Conservation (phyloP, 2,329 filamentous ascomycete genomes). For the Thermoascus crustaceus region DNA sequence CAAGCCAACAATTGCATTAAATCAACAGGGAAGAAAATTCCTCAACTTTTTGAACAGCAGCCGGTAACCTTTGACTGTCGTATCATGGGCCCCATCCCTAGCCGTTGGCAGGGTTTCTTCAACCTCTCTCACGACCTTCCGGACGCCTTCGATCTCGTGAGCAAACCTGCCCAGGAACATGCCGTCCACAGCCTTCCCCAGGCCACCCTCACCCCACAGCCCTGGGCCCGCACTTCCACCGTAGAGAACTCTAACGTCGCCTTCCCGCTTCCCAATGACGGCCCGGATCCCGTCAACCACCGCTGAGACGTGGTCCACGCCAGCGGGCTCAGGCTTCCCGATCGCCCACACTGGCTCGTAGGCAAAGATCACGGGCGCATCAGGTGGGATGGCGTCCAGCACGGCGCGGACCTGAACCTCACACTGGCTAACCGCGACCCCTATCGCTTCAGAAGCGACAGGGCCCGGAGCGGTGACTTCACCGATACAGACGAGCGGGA, state of each 20-base stretch:
- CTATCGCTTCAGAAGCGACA: conserved; percentile 41
- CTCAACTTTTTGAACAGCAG: too few species aligned
- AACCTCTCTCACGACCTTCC: conserved; percentile 65
- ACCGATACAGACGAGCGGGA: conserved; percentile 73
- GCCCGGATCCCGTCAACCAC: conserved; percentile 58
- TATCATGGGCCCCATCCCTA: too few species aligned
- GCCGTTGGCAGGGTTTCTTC: conserved; percentile 33
- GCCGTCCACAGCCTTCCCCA: conserved; percentile 66
- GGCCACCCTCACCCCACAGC: conserved; percentile 48
- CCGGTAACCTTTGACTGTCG: neutral
- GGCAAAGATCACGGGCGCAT: conserved; percentile 65
- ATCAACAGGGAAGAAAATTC: too few species aligned
- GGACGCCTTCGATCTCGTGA: conserved; percentile 65
- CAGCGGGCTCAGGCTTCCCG: conserved; percentile 63
- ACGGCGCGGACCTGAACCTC: conserved; percentile 57
- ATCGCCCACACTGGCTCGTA: conserved; percentile 91
- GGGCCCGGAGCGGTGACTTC: conserved; percentile 51
- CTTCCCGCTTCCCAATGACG: conserved; percentile 46
- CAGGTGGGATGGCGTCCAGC: conserved; percentile 50
- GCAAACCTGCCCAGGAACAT: conserved; percentile 75
- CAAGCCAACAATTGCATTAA: too few species aligned
- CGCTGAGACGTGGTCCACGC: conserved; percentile 61
- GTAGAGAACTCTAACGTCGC: conserved; percentile 63
- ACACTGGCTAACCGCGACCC: conserved; percentile 58
- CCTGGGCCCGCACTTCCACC: conserved; percentile 77